Percentiles rank a stretch among this genome's conserved stretches.
These are phyloP conservation scores for Meredithiella fracta DNA, from an alignment of 2,329 filamentous ascomycete species.

Conservation along the genomic window DNA sequence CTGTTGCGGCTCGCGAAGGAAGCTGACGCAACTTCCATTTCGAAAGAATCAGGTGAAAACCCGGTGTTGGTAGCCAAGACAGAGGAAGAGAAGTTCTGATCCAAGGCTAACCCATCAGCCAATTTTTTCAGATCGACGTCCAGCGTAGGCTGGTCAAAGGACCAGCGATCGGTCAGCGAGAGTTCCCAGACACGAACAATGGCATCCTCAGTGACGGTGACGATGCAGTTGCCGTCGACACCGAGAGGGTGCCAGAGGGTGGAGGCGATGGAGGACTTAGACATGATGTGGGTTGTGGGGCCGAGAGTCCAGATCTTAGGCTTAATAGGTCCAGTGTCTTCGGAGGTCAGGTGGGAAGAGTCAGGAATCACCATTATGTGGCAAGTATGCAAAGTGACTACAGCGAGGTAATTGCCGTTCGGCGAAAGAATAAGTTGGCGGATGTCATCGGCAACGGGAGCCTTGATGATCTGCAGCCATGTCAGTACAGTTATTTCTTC, in stretches of 20 bases:
- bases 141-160: conserved; percentile 68
- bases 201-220: conserved; percentile 78
- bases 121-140: conserved; percentile 81
- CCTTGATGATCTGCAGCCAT: conserved; percentile 51
- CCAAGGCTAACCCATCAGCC: conserved; percentile 62
- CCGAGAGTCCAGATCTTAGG: conserved; percentile 83
- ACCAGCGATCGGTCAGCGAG: conserved; percentile 66
- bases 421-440: conserved; percentile 75
- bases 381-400: conserved; percentile 73
- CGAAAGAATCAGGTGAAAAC: conserved; percentile 76
- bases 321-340: conserved; percentile 53
- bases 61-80: conserved; percentile 57
- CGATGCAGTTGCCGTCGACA: conserved; percentile 60
- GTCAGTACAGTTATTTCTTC: conserved; percentile 11
- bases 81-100: conserved; percentile 70
- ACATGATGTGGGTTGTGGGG: conserved; percentile 78
- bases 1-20: conserved; percentile 52
- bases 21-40: conserved; percentile 86
- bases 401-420: conserved; percentile 62
- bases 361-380: conserved; percentile 79
- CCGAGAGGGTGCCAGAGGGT: conserved; percentile 88
- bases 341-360: conserved; percentile 53
- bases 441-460: conserved; percentile 66
- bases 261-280: conserved; percentile 63
- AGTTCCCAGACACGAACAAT: conserved; percentile 84